A percentile compares a stretch with the other conserved stretches of the same genome.
These are phyloP conservation scores for Ophiostoma tasmaniense DNA, from an alignment of 2,329 filamentous ascomycete genomes.

Conservation along the genomic window DNA sequence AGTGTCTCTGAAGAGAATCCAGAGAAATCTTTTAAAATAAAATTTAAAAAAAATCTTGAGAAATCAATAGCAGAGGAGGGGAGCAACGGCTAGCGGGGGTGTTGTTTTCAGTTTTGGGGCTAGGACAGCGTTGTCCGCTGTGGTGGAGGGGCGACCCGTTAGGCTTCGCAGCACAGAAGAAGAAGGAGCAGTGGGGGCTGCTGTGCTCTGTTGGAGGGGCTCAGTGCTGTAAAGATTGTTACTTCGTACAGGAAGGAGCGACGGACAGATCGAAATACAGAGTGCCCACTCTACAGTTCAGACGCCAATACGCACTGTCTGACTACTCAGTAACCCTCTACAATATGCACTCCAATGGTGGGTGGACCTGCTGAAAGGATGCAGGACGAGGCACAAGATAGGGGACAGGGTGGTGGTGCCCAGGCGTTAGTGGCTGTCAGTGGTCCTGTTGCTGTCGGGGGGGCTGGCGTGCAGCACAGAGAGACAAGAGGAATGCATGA, in stretches of 20 bases:
- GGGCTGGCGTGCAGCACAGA: background rate
- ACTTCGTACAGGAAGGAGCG: background rate
- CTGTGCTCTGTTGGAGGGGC: slow-evolving; percentile 11
- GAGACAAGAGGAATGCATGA: background rate
- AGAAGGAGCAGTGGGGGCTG: slow-evolving; percentile 4
- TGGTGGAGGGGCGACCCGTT: slow-evolving; percentile 1
- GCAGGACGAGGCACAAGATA: background rate
- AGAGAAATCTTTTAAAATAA: slow-evolving; percentile 26
- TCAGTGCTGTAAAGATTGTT: background rate
- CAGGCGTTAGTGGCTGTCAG: background rate
- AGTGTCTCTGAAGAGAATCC: slow-evolving; percentile 18
- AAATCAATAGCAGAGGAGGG: slow-evolving; percentile 23
- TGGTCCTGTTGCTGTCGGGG: background rate
- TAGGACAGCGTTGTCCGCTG: background rate
- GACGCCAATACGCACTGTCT: background rate
- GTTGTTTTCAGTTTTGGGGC: background rate
- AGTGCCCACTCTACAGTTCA: slow-evolving; percentile 10
- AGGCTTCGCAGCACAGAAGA: background rate
- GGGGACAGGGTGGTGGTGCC: background rate
- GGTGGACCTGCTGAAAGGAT: slow-evolving; percentile 11
- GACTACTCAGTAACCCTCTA: too few relatives aligned
- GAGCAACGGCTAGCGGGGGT: slow-evolving; percentile 18
- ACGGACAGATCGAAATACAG: slow-evolving; percentile 9
- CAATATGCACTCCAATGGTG: background rate
- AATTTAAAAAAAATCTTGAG: too few relatives aligned